Percentiles rank a stretch among this genome's conserved stretches.
Evolutionary conservation across 371 early-diverging fungal species (phyloP).

Genomic region (Basidiobolus heterosporus): DNA sequence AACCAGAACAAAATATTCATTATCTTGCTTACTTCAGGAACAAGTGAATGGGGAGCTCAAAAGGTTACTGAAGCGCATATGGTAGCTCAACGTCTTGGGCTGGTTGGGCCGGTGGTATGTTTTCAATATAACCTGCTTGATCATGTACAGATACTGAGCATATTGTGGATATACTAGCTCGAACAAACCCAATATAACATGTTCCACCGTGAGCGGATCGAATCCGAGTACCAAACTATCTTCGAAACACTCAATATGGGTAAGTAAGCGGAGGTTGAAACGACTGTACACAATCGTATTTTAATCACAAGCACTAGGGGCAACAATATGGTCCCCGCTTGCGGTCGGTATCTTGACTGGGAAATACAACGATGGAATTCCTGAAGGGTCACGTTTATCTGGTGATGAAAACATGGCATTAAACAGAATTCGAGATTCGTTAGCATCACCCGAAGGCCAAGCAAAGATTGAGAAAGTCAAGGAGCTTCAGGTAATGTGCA

Average conservation of each 20-base stretch:
- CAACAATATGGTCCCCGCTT: slow-evolving; percentile 69
- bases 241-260: slow-evolving; percentile 55
- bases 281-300: too few relatives aligned
- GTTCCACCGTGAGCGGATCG: slow-evolving; percentile 64
- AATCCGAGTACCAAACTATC: slow-evolving; percentile 57
- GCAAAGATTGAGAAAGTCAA: slow-evolving; percentile 25
- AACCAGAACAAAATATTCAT: background rate
- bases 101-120: slow-evolving; percentile 49
- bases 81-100: slow-evolving; percentile 42
- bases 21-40: slow-evolving; percentile 6
- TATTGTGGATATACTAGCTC: too few relatives aligned
- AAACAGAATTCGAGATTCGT: slow-evolving; percentile 26
- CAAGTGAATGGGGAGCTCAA: slow-evolving; percentile 70
- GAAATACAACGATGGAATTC: slow-evolving; percentile 62
- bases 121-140: too few relatives aligned
- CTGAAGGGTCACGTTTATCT: slow-evolving; percentile 49
- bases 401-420: slow-evolving; percentile 44
- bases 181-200: slow-evolving; percentile 79
- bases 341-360: slow-evolving; percentile 58
- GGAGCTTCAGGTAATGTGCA: slow-evolving; percentile 12
- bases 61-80: slow-evolving; percentile 60
- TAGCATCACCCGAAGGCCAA: slow-evolving; percentile 21
- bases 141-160: too few relatives aligned
- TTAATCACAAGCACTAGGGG: slow-evolving; percentile 1
- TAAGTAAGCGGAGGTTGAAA: too few relatives aligned